Percentiles rank a stretch among this genome's conserved stretches.
These are phyloP conservation scores for Penicillium sp. DNA, from an alignment of 2,329 filamentous ascomycete species.

Conservation along the genomic window DNA sequence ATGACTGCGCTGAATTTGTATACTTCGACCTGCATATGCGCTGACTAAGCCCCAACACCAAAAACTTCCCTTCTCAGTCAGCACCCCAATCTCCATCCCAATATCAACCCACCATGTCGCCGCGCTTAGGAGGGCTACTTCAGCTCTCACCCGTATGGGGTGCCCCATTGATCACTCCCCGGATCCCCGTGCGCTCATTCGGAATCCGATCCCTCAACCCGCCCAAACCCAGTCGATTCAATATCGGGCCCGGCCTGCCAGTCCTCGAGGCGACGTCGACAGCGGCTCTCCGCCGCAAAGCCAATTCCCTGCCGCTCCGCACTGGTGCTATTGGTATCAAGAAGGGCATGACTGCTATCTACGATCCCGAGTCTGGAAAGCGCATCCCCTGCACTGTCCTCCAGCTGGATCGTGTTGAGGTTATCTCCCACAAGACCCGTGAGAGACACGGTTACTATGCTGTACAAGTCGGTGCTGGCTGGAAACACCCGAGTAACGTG, in stretches of 20 bases:
- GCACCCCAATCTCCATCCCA: not conserved
- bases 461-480: slow-evolving; percentile 81
- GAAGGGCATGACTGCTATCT: slow-evolving; percentile 93
- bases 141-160: slow-evolving; percentile 29
- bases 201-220: slow-evolving; percentile 59
- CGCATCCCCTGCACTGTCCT: slow-evolving; percentile 87
- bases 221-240: slow-evolving; percentile 54
- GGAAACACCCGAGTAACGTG: slow-evolving; percentile 70
- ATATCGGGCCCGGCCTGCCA: slow-evolving; percentile 50
- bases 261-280: slow-evolving; percentile 56
- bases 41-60: slow-evolving; percentile 20
- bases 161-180: slow-evolving; percentile 19
- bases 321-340: slow-evolving; percentile 84
- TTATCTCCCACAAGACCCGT: slow-evolving; percentile 80
- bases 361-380: slow-evolving; percentile 69
- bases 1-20: not conserved
- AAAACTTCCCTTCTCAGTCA: slow-evolving; percentile 19
- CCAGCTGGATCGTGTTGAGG: slow-evolving; percentile 88
- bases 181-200: slow-evolving; percentile 38
- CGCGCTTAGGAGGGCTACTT: slow-evolving; percentile 31
- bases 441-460: slow-evolving; percentile 86
- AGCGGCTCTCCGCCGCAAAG: slow-evolving; percentile 60
- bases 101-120: slow-evolving; percentile 30
- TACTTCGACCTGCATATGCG: not conserved
- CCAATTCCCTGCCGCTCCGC: slow-evolving; percentile 61